These are phyloP conservation scores for Cercophora newfieldiana DNA, from an alignment of 495 filamentous ascomycete species.

Conservation along the genomic window DNA sequence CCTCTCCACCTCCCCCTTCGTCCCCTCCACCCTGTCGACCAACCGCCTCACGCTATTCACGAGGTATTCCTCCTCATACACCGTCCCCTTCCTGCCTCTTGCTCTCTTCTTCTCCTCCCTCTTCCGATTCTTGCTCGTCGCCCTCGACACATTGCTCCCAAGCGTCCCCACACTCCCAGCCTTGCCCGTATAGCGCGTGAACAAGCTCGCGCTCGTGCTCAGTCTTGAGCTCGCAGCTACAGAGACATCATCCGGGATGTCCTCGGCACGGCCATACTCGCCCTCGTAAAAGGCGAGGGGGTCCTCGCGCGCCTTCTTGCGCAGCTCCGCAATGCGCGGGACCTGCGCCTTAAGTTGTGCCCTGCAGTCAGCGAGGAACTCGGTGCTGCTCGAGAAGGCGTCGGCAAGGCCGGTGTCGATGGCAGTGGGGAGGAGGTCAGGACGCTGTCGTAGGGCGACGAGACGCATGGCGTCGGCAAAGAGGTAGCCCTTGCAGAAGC, in stretches of 20 bases:
- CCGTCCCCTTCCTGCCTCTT: conserved; percentile 88
- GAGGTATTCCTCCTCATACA: conserved; percentile 97
- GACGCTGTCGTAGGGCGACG: conserved; percentile 43
- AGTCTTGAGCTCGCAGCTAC: conserved; percentile 81
- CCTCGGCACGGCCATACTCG: conserved; percentile 56
- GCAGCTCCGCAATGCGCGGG: conserved; percentile 77
- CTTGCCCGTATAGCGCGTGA: conserved; percentile 86
- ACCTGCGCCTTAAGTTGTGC: conserved; percentile 79
- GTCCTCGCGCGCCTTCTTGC: conserved; percentile 75
- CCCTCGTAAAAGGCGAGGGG: conserved; percentile 78
- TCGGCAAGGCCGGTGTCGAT: conserved; percentile 80
- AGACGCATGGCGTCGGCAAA: conserved; percentile 84
- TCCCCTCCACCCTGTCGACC: conserved; percentile 76
- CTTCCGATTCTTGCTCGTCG: conserved; percentile 78
- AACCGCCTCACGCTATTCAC: conserved; percentile 82
- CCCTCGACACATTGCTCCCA: conserved; percentile 62
- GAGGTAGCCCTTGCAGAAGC: conserved; percentile 78
- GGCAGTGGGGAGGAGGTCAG: conserved; percentile 49
- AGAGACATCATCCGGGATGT: conserved; percentile 88
- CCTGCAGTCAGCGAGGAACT: conserved; percentile 90
- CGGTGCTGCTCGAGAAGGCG: conserved; percentile 72
- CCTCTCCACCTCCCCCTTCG: conserved; percentile 64
- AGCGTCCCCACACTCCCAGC: conserved; percentile 63
- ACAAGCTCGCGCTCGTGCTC: conserved; percentile 75
- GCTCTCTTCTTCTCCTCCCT: conserved; percentile 94